A percentile compares a stretch with the other conserved stretches of the same genome.
phyloP scores from a whole-genome alignment of 306 rosid species.

The Begonia loranthoides region DNA sequence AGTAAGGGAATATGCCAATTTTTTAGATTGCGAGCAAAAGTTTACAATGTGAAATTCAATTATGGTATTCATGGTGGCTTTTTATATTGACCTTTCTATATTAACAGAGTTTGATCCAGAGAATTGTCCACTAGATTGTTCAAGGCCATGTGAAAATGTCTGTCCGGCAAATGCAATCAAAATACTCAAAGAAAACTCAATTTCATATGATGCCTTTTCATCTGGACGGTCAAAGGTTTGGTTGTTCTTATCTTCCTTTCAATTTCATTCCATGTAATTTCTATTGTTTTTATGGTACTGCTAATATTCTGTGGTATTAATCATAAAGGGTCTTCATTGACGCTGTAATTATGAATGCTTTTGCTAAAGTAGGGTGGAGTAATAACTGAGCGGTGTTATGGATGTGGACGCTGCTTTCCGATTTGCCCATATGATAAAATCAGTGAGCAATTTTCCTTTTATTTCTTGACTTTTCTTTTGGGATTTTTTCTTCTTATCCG shows the following conservation, averaged over 20 bases:
- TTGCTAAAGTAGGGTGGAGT: slow-evolving; percentile 56
- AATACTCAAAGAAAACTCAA: slow-evolving; percentile 21
- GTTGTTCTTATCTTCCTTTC: slow-evolving; percentile 2
- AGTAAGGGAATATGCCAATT: no score
- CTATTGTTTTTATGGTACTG: background rate
- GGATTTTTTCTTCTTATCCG: background rate
- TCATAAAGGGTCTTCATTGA: no score
- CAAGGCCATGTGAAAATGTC: slow-evolving; percentile 61
- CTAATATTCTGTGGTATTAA: no score
- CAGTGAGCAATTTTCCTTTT: slow-evolving; percentile 26
- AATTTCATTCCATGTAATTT: slow-evolving; percentile 1
- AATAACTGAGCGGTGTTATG: slow-evolving; percentile 83
- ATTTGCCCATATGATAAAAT: slow-evolving; percentile 86
- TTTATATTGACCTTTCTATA: background rate
- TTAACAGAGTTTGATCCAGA: slow-evolving; percentile 78
- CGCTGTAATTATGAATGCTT: background rate
- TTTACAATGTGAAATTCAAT: no score
- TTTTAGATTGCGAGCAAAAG: no score
- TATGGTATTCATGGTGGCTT: no score
- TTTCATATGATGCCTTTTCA: slow-evolving; percentile 18
- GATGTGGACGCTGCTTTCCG: slow-evolving; percentile 95
- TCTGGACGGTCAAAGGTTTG: slow-evolving; percentile 20
- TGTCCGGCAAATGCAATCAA: slow-evolving; percentile 92
- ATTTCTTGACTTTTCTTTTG: background rate
- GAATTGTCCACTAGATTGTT: slow-evolving; percentile 74